Evolutionary conservation across 2,329 filamentous ascomycete genomes (phyloP).

Genomic region (Penicillium psychrosexuale): DNA sequence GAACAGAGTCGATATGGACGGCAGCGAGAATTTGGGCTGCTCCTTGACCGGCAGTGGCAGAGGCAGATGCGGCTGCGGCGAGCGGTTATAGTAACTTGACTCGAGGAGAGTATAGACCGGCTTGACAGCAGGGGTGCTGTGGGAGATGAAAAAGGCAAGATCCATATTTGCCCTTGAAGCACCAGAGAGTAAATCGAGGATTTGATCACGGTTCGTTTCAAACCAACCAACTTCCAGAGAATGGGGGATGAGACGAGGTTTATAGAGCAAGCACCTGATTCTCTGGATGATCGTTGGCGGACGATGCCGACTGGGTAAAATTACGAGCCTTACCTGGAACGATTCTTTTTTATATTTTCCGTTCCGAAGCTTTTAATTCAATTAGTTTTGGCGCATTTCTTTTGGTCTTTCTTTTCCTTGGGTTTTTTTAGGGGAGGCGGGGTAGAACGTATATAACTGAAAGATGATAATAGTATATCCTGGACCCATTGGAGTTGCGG

Average conservation of each 20-base stretch:
- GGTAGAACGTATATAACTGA: no score
- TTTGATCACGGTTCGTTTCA: slow-evolving; percentile 5
- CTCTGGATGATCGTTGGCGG: slow-evolving; percentile 22
- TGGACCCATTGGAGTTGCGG: no score
- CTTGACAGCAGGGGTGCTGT: slow-evolving; percentile 27
- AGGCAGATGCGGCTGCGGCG: no score
- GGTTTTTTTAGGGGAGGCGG: no score
- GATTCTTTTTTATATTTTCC: no score
- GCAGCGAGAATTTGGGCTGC: slow-evolving; percentile 78
- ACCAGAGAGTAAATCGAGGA: not conserved
- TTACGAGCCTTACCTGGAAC: no score
- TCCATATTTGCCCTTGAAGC: slow-evolving; percentile 35
- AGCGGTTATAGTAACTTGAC: slow-evolving; percentile 29
- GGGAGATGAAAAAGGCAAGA: slow-evolving; percentile 34
- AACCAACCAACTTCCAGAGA: slow-evolving; percentile 1
- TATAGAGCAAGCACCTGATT: slow-evolving; percentile 15
- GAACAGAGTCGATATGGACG: slow-evolving; percentile 88
- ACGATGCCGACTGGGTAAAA: slow-evolving; percentile 17
- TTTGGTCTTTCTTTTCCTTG: no score
- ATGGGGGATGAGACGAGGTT: slow-evolving; percentile 21
- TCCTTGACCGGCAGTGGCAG: slow-evolving; percentile 43
- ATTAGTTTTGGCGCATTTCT: no score
- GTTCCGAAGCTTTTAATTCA: no score
- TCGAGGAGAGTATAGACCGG: slow-evolving; percentile 15
- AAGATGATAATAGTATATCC: no score